A percentile compares a stretch with the other conserved stretches of the same genome.
Conservation (phyloP, 2,329 filamentous ascomycete genomes). For the Penicillium sp. region DNA sequence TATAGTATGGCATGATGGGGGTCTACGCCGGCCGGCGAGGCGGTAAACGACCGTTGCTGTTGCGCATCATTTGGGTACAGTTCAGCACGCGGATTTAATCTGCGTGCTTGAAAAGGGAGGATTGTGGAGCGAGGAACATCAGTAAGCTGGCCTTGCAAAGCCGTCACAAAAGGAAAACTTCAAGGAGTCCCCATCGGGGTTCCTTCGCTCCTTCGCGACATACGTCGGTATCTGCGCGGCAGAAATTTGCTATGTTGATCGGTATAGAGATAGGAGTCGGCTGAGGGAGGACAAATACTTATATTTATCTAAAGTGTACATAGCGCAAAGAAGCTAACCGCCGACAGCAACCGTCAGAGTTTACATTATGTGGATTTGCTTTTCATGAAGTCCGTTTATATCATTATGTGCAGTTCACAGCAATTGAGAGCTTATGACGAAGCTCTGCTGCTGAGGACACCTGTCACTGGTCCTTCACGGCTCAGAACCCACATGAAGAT, state of each 20-base stretch:
- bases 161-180: too few relatives aligned
- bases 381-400: conserved; percentile 29
- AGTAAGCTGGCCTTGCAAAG: too few relatives aligned
- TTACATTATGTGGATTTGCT: conserved; percentile 14
- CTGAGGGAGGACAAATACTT: neutral
- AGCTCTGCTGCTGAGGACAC: conserved; percentile 20
- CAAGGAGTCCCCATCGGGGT: too few relatives aligned
- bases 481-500: conserved; percentile 89
- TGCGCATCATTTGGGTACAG: too few relatives aligned
- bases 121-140: too few relatives aligned
- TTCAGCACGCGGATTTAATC: too few relatives aligned
- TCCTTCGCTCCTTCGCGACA: too few relatives aligned
- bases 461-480: conserved; percentile 52
- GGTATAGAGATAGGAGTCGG: neutral
- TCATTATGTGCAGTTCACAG: conserved; percentile 25
- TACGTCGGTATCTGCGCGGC: too few relatives aligned
- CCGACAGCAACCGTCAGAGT: conserved; percentile 8
- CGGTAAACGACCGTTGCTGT: too few relatives aligned
- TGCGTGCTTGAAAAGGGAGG: too few relatives aligned
- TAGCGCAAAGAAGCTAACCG: conserved; percentile 6
- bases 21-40: too few relatives aligned
- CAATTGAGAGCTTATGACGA: conserved; percentile 19
- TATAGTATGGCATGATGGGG: neutral
- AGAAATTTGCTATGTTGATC: too few relatives aligned
- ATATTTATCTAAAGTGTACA: conserved; percentile 18